Evolutionary conservation across 1,139 yeast genomes (phyloP).

Genomic region (Chernovozyma aurita): DNA sequence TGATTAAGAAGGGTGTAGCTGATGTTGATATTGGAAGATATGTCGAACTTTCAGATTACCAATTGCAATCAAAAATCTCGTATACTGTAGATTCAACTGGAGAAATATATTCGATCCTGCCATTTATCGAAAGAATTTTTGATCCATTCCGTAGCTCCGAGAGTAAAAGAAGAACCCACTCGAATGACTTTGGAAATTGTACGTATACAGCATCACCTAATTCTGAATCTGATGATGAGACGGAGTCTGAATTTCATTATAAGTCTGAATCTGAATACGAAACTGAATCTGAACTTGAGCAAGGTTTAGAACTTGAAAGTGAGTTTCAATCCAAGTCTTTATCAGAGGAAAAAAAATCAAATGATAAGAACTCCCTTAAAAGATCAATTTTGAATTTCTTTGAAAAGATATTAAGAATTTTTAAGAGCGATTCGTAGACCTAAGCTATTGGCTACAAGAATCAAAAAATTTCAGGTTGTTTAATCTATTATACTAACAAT

Average conservation of each 20-base stretch:
- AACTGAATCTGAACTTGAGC: background rate
- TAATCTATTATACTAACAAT: background rate
- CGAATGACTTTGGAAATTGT: constrained; percentile 12
- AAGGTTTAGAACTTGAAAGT: background rate
- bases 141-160: constrained; percentile 18
- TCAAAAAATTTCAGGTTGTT: too few relatives aligned
- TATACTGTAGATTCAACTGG: constrained; percentile 27
- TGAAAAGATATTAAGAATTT: background rate
- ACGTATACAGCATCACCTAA: constrained; percentile 19
- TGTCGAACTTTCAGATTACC: constrained; percentile 36
- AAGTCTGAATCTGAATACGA: background rate
- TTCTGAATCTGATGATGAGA: background rate
- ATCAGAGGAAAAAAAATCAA: background rate
- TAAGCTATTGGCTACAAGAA: too few relatives aligned
- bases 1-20: constrained; percentile 46
- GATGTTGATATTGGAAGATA: constrained; percentile 41
- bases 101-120: constrained; percentile 7
- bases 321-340: background rate
- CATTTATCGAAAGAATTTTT: constrained; percentile 16
- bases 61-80: constrained; percentile 31
- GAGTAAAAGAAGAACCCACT: constrained; percentile 6
- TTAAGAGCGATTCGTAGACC: background rate
- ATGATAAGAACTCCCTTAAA: background rate
- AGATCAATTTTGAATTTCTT: background rate
- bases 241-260: background rate